These are phyloP conservation scores for Agaricus bisporus DNA, from an alignment of 768 basidiomycete species.

Conservation along the genomic window DNA sequence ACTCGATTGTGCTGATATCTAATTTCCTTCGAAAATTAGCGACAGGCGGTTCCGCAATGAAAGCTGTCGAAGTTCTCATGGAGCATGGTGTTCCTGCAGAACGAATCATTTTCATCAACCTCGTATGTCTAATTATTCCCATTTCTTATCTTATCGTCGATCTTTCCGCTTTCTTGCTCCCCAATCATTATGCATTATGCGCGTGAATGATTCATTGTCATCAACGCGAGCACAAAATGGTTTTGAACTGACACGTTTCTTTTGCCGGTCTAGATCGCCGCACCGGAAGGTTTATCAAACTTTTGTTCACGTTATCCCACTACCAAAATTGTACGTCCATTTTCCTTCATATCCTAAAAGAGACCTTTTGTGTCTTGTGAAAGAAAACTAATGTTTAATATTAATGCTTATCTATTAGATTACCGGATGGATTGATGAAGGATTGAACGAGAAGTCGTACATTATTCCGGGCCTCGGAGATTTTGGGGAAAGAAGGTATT, in stretches of 20 bases:
- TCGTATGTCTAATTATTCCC: slow-evolving; percentile 40
- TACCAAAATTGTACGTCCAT: slow-evolving; percentile 63
- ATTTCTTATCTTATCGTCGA: background rate
- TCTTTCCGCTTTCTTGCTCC: background rate
- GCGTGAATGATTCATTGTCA: no score
- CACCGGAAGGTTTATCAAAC: slow-evolving; percentile 81
- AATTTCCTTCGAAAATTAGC: slow-evolving; percentile 34
- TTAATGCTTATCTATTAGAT: slow-evolving; percentile 41
- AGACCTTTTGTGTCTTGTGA: background rate
- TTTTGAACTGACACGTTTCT: no score
- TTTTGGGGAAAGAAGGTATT: slow-evolving; percentile 85
- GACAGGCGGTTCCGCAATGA: slow-evolving; percentile 96
- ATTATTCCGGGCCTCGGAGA: slow-evolving; percentile 96
- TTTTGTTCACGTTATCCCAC: slow-evolving; percentile 74
- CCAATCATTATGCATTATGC: background rate
- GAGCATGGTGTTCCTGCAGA: slow-evolving; percentile 92
- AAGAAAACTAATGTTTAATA: background rate
- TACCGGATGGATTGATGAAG: slow-evolving; percentile 93
- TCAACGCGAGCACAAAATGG: no score
- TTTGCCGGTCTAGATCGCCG: slow-evolving; percentile 55
- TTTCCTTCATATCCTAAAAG: background rate
- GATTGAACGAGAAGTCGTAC: slow-evolving; percentile 85
- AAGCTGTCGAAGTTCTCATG: slow-evolving; percentile 91
- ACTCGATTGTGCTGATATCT: background rate
- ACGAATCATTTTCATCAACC: slow-evolving; percentile 89